Percentiles rank a stretch among this genome's conserved stretches.
Evolutionary conservation across 1,284 basidiomycete genomes (phyloP).

Genomic region (Singerocomus inundabilis): DNA sequence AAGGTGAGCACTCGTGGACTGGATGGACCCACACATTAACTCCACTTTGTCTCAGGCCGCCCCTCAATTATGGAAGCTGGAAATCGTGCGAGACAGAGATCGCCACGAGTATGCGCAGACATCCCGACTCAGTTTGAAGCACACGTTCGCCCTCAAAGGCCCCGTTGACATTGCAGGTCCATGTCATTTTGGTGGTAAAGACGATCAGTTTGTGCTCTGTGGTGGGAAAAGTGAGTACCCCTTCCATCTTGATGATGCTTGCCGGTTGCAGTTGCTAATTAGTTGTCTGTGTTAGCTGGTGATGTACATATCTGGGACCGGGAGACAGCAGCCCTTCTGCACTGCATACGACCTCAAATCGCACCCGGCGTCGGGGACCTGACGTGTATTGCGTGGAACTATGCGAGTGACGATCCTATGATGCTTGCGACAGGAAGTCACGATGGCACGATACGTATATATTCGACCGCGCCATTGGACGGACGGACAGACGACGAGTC

Average conservation of each 20-base stretch:
- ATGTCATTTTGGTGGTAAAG: conserved; percentile 76
- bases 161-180: conserved; percentile 74
- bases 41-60: conserved; percentile 48
- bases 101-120: conserved; percentile 36
- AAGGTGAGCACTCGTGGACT: conserved; percentile 43
- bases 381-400: conserved; percentile 78
- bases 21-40: conserved; percentile 2
- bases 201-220: conserved; percentile 73
- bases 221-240: conserved; percentile 60
- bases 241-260: conserved; percentile 3
- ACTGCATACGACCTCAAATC: conserved; percentile 57
- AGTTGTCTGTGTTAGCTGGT: conserved; percentile 47
- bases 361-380: conserved; percentile 52
- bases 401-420: conserved; percentile 60
- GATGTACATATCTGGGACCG: conserved; percentile 85
- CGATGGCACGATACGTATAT: conserved; percentile 69
- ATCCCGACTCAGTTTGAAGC: conserved; percentile 53
- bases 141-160: conserved; percentile 70
- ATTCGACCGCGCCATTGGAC: conserved; percentile 44
- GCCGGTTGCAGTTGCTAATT: conserved; percentile 8
- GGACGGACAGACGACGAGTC: conserved; percentile 25
- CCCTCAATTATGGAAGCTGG: conserved; percentile 79
- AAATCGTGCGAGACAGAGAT: conserved; percentile 54
- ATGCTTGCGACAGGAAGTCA: conserved; percentile 80
- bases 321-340: conserved; percentile 65